A percentile compares a stretch with the other conserved stretches of the same genome.
Evolutionary conservation across 2,329 filamentous ascomycete genomes (phyloP).

Genomic region (Arthroderma sp.): DNA sequence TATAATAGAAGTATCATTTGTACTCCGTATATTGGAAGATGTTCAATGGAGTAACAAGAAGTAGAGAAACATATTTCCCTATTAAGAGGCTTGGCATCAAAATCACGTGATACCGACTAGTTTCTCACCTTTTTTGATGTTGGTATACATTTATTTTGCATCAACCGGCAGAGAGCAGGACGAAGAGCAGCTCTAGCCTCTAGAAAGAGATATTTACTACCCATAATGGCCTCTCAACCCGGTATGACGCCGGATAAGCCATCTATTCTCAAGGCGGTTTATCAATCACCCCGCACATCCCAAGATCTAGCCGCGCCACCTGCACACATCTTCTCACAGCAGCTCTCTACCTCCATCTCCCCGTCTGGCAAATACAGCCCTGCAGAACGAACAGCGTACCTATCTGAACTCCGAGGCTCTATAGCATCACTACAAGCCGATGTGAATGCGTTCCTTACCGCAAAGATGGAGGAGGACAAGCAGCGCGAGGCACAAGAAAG

Average conservation of each 20-base stretch:
- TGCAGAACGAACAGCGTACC: conserved; percentile 41
- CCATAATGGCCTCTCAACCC: conserved; percentile 13
- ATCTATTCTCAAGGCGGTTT: conserved; percentile 16
- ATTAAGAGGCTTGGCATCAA: background rate
- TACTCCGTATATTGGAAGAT: no score
- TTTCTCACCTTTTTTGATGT: background rate
- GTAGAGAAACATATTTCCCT: background rate
- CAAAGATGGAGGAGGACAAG: conserved; percentile 52
- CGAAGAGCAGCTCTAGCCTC: background rate
- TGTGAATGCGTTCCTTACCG: conserved; percentile 48
- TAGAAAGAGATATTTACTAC: background rate
- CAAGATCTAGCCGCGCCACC: background rate
- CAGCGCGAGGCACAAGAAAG: conserved; percentile 22
- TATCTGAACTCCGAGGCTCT: conserved; percentile 40
- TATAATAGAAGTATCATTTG: no score
- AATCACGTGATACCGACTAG: background rate
- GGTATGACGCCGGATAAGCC: conserved; percentile 11
- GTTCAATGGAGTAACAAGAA: background rate
- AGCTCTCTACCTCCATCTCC: conserved; percentile 18
- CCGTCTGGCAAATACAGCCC: conserved; percentile 14
- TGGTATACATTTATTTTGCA: background rate
- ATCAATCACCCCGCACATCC: conserved; percentile 20
- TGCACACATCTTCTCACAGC: conserved; percentile 24
- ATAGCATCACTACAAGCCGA: conserved; percentile 44
- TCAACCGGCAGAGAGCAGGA: background rate